Base-by-base conservation (phyloP, 768 basidiomycete genomes). In the Pisolithus tinctorius region DNA sequence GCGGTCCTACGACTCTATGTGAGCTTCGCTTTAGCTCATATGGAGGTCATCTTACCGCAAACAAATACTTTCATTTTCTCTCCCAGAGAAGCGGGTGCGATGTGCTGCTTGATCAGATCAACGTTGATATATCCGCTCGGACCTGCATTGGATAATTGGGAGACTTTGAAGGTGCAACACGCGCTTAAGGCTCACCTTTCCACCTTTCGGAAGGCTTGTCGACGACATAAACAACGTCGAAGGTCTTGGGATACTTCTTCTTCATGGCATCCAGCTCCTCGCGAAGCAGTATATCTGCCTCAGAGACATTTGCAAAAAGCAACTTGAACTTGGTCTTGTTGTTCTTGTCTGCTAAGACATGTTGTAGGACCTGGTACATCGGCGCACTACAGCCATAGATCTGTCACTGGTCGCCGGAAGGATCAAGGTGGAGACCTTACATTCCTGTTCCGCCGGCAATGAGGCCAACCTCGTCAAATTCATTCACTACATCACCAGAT, bases 261-360 rank as follows among this genome's bases (percentile, higher is more conserved):
- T 82, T 79, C 60, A 89, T 72, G 7, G 67, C 69, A 54, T 92
- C 88, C 55, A 92, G 76, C 58, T 86, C 83, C 62, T 87, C 79
- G 48, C 84, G 82, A 55, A 95, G 79, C 48, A 94, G 82, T 55
- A 99, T 96, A 64, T 99, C 96, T 48, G 79, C 75, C 64, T 93
- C 90, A 13, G 91, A 81, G 37, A 93, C 78, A 67, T 98, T 98
- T 37, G 89, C 84, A 70, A 88, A 98, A 60, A 99, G 72, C 50
- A 98, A 76, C 44, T 85, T 95, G 75, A 91, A 96, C 61, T 93
- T 93, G 54, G 96, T 97, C 74, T 84, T 91, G 81, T 98, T 96
- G 39, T 69, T 59, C 30, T 80, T 76, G 61, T 90, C 84, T 1
- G 82, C 59, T 52, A 85, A 79, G 8, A 90, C 86, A 64, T 93